Conservation (phyloP, 306 rosid genomes). For the Medicago lupulina region DNA sequence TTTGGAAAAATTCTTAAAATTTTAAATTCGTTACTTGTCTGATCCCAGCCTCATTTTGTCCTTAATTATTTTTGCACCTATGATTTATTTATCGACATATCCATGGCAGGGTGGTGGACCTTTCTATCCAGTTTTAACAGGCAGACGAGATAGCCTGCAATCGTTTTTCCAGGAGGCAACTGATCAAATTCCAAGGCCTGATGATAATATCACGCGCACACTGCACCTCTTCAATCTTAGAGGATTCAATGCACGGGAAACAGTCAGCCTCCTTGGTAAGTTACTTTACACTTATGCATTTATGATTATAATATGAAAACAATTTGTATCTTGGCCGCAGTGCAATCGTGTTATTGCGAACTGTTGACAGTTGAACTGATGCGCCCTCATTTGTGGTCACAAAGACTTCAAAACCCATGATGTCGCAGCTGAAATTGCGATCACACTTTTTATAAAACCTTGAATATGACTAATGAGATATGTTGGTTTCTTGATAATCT, state of each 20-base stretch:
- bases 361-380: neutral
- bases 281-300: neutral
- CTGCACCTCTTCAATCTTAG: conserved; percentile 63
- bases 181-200: conserved; percentile 60
- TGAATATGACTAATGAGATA: conserved; percentile 11
- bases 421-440: neutral
- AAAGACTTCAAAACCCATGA: neutral
- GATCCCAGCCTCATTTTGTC: too few relatives aligned
- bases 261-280: conserved; percentile 87
- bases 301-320: neutral
- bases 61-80: neutral
- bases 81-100: conserved; percentile 30
- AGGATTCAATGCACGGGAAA: conserved; percentile 81
- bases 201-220: conserved; percentile 43
- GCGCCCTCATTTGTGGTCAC: neutral
- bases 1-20: too few relatives aligned
- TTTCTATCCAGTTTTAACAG: conserved; percentile 77
- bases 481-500: conserved; percentile 40
- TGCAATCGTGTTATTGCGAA: neutral
- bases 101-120: conserved; percentile 83
- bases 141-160: conserved; percentile 68
- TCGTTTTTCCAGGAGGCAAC: conserved; percentile 65
- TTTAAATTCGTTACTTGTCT: too few relatives aligned
- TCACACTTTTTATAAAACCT: neutral
- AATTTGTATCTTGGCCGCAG: neutral